These are phyloP conservation scores for Coriolopsis trogii DNA, from an alignment of 1,284 basidiomycete genomes.

Conservation along the genomic window DNA sequence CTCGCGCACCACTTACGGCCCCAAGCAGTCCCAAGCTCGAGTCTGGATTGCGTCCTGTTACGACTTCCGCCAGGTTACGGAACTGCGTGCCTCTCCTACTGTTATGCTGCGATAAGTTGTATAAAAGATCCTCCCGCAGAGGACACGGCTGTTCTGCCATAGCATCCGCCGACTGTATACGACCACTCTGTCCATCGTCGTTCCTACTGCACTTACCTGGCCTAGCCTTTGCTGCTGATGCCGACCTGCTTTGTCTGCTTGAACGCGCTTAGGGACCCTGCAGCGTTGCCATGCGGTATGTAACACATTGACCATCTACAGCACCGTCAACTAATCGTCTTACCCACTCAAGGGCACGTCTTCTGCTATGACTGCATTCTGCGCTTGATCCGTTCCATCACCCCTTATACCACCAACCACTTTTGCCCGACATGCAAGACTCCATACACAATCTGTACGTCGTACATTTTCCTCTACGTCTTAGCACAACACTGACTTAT, in stretches of 20 bases:
- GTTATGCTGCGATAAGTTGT: slow-evolving; percentile 3
- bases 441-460: slow-evolving; percentile 48
- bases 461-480: slow-evolving; percentile 1
- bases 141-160: not conserved
- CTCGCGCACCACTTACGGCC: slow-evolving; percentile 3
- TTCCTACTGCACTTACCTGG: not conserved
- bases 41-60: slow-evolving; percentile 20
- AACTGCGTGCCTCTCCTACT: slow-evolving; percentile 1
- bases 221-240: slow-evolving; percentile 30
- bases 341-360: slow-evolving; percentile 50
- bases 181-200: not conserved
- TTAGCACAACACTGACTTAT: no score
- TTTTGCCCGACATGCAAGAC: slow-evolving; percentile 56
- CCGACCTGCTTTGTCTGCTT: slow-evolving; percentile 57
- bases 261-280: slow-evolving; percentile 50
- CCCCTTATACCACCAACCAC: slow-evolving; percentile 48
- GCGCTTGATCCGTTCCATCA: slow-evolving; percentile 47
- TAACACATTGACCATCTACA: slow-evolving; percentile 3
- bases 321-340: slow-evolving; percentile 1
- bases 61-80: slow-evolving; percentile 25
- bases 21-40: no score
- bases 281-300: slow-evolving; percentile 64
- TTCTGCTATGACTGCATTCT: slow-evolving; percentile 59
- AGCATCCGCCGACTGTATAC: slow-evolving; percentile 1
- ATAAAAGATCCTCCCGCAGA: slow-evolving; percentile 8